These are phyloP conservation scores for Hypoxylon sp. DNA, from an alignment of 2,329 filamentous ascomycete species.

Conservation along the genomic window DNA sequence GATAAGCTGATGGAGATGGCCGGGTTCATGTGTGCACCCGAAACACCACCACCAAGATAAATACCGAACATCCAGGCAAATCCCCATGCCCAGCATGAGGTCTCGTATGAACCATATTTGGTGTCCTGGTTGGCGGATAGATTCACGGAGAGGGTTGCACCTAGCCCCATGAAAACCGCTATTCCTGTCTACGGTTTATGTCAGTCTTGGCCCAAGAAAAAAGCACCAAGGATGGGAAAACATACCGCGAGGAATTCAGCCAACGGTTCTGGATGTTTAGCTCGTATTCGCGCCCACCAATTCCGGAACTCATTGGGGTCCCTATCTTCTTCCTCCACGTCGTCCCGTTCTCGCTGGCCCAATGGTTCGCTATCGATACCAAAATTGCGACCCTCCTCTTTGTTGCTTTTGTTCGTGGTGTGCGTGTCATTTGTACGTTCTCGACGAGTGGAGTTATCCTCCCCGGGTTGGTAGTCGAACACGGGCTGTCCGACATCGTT, in stretches of 20 bases:
- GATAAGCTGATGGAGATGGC: slow-evolving; percentile 49
- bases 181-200: slow-evolving; percentile 34
- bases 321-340: slow-evolving; percentile 31
- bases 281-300: slow-evolving; percentile 44
- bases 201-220: slow-evolving; percentile 3
- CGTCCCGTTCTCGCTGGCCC: slow-evolving; percentile 35
- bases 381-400: slow-evolving; percentile 28
- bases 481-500: slow-evolving; percentile 33
- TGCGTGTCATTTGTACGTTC: slow-evolving; percentile 26
- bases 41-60: slow-evolving; percentile 43
- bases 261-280: slow-evolving; percentile 42
- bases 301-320: slow-evolving; percentile 41
- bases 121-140: slow-evolving; percentile 37
- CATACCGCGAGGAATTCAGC: slow-evolving; percentile 43
- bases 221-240: neutral
- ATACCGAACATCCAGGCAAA: slow-evolving; percentile 47
- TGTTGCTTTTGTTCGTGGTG: slow-evolving; percentile 8
- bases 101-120: slow-evolving; percentile 42
- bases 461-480: slow-evolving; percentile 22
- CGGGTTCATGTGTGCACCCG: slow-evolving; percentile 48
- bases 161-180: slow-evolving; percentile 42
- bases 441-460: slow-evolving; percentile 3
- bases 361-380: slow-evolving; percentile 41
- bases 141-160: slow-evolving; percentile 42
- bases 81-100: slow-evolving; percentile 45